Percentiles rank a stretch among this genome's conserved stretches.
phyloP scores from a whole-genome alignment of 2,329 filamentous ascomycete species.

The Sporothrix luriei region DNA sequence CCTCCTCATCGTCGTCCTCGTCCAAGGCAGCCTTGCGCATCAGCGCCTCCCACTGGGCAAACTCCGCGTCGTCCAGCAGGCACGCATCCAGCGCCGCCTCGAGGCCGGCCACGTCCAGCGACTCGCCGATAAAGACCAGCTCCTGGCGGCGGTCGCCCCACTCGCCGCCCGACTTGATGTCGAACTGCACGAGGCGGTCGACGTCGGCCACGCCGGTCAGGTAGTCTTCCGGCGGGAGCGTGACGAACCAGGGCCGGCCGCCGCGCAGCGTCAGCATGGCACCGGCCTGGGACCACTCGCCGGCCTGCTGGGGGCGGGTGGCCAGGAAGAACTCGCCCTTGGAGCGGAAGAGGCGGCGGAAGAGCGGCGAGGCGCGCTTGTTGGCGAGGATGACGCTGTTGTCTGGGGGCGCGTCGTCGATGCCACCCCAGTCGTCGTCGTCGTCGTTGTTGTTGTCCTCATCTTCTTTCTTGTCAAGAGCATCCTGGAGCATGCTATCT shows the following conservation, averaged over 20 bases:
- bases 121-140: slow-evolving; percentile 72
- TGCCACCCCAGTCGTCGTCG: slow-evolving; percentile 39
- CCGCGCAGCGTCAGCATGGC: slow-evolving; percentile 64
- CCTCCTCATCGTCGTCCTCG: no score
- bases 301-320: slow-evolving; percentile 57
- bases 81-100: slow-evolving; percentile 60
- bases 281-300: slow-evolving; percentile 66
- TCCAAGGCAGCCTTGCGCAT: slow-evolving; percentile 29
- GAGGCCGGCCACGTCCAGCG: slow-evolving; percentile 56
- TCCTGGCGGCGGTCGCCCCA: slow-evolving; percentile 74
- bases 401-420: slow-evolving; percentile 45
- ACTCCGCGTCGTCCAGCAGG: slow-evolving; percentile 63
- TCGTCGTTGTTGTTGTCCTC: slow-evolving; percentile 33
- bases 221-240: slow-evolving; percentile 56
- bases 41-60: slow-evolving; percentile 43
- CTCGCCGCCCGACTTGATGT: slow-evolving; percentile 57
- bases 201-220: slow-evolving; percentile 52
- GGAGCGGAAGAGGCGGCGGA: slow-evolving; percentile 61
- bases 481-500: slow-evolving; percentile 2
- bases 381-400: slow-evolving; percentile 55
- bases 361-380: slow-evolving; percentile 57
- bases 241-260: slow-evolving; percentile 62
- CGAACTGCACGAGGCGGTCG: slow-evolving; percentile 53
- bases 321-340: slow-evolving; percentile 65
- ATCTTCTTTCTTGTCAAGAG: neutral